These are phyloP conservation scores for Fragaria iinumae DNA, from an alignment of 306 rosid species.

Conservation along the genomic window DNA sequence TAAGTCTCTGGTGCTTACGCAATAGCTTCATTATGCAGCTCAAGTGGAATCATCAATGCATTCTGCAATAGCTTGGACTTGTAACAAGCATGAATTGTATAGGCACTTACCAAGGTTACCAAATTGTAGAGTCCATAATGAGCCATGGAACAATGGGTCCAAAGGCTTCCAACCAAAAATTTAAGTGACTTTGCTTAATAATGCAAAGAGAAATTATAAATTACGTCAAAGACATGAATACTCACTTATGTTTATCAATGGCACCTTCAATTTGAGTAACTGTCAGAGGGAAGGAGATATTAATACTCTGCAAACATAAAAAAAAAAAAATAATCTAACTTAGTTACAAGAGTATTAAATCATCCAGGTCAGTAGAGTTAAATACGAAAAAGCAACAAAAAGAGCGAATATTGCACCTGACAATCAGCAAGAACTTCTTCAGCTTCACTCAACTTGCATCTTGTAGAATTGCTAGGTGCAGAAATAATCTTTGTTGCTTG, in stretches of 20 bases:
- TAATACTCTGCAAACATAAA: conserved; percentile 49
- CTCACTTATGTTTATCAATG: conserved; percentile 73
- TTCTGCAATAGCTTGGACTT: not conserved
- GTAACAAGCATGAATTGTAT: not conserved
- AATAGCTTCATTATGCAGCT: not conserved
- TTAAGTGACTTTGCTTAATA: not conserved
- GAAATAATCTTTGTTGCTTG: conserved; percentile 59
- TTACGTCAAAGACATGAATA: not conserved
- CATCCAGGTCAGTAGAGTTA: not conserved
- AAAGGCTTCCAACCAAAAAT: not conserved
- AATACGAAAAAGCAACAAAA: conserved; percentile 2
- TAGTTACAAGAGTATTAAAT: conserved; percentile 18
- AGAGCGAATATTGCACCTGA: conserved; percentile 43
- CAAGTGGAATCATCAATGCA: not conserved
- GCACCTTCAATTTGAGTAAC: conserved; percentile 63
- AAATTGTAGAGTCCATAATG: not conserved
- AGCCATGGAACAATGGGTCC: not conserved
- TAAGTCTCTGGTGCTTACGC: not conserved
- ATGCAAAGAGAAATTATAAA: not conserved
- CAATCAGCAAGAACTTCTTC: conserved; percentile 56
- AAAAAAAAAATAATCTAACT: conserved; percentile 15
- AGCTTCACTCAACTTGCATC: conserved; percentile 62
- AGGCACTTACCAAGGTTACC: not conserved
- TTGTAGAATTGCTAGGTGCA: conserved; percentile 39
- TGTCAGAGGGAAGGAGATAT: conserved; percentile 48